Evolutionary conservation across 2,329 filamentous ascomycete species (phyloP), one percentile per base, ranked within the genome.

Genomic region (Trichophyton rubrum): DNA sequence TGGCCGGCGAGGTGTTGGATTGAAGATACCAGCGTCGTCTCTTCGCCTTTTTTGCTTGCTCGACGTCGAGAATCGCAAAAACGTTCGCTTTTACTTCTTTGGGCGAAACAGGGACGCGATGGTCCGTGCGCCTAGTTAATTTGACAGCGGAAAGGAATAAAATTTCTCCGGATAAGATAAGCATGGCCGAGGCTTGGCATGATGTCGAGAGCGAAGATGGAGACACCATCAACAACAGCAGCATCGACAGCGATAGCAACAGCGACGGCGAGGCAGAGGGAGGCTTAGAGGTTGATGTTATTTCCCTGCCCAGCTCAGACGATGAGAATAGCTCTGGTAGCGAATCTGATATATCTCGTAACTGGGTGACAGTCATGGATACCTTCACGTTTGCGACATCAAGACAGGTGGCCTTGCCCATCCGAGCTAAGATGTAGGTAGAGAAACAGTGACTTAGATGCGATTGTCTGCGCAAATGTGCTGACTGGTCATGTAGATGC

Each of bases 341-440:
- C 9, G 13, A 61, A 13, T 59, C 24, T 43, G 40, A 59, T 45
- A 53, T 49, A 45, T 45, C 58, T 35, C 30, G 40, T 47, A 58
- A 41, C 40, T 61, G 62, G 60, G 60, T 61, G 41, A 56, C 59
- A 7, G 55, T 62, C 22, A 64, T 55, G 90, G 93, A 99, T 76
- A 87, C 91, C 59, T 96, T 96, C 75, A 95, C 91, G 33, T 97
- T 97, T 78, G 91, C 90, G 66, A 89, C 86, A 70, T 96, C 93
- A 62, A 87, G 90, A 66, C 85, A 89, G 73, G 80, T 97, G 67
- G 82, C 90, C 67, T 83, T 91, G 65, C 84, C 88, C 20, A 78
- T 86, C 59, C 78, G 80, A 67, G 76, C 86, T 64, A 83, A 82
- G 74, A 82, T 86, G 84, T 85, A 75, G 64, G 81, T 77, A 11